Conservation (phyloP, 116 monocot species). For the Cymodocea nodosa region DNA sequence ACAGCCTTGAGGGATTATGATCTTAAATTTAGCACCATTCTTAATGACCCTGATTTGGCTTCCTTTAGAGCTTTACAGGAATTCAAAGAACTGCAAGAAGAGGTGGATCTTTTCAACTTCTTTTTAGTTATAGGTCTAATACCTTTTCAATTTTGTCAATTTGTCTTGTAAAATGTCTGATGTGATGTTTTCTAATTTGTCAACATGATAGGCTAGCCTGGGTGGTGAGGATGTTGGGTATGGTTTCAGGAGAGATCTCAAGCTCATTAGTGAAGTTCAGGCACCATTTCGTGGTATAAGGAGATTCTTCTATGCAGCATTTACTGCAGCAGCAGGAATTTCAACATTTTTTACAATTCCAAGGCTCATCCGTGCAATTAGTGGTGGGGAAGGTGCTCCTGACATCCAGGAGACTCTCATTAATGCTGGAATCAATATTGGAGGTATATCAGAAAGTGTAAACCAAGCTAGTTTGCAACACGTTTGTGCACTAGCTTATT, state of each 20-base stretch:
- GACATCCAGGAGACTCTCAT: conserved; percentile 59
- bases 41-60: conserved; percentile 96
- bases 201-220: conserved; percentile 46
- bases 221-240: conserved; percentile 92
- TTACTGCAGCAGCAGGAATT: conserved; percentile 88
- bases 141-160: background rate
- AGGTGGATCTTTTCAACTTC: conserved; percentile 28
- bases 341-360: conserved; percentile 84
- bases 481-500: background rate
- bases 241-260: conserved; percentile 95
- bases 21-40: conserved; percentile 82
- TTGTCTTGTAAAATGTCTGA: background rate
- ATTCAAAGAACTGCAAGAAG: conserved; percentile 92
- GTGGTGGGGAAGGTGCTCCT: conserved; percentile 85
- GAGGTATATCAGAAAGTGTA: conserved; percentile 43
- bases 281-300: conserved; percentile 98
- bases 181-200: background rate
- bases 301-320: conserved; percentile 95
- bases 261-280: conserved; percentile 97
- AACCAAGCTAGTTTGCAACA: background rate
- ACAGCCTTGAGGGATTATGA: conserved; percentile 83
- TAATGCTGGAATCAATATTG: conserved; percentile 89
- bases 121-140: background rate
- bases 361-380: conserved; percentile 68
- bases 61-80: conserved; percentile 89